A percentile compares a stretch with the other conserved stretches of the same genome.
Evolutionary conservation across 208 protist species (phyloP).

Genomic region (Naegleria lovaniensis): DNA sequence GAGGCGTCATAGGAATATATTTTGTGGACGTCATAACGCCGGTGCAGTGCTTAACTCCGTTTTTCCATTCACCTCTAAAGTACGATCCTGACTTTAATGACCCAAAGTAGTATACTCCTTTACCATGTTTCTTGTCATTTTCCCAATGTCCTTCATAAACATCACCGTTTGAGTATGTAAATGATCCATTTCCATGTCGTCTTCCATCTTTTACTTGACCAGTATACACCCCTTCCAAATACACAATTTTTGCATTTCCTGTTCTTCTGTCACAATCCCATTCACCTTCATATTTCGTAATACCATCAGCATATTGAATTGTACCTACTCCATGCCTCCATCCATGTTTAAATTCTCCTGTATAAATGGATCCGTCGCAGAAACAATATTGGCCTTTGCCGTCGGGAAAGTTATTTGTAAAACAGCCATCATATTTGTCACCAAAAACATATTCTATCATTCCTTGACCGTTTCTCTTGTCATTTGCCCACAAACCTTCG

Average conservation of each 20-base stretch:
- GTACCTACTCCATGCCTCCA: conserved; percentile 53
- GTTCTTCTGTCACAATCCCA: not conserved
- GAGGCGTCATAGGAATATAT: not conserved
- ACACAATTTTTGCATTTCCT: not conserved
- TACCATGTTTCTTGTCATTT: conserved; percentile 67
- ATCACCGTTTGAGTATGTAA: conserved; percentile 59
- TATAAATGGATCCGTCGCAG: conserved; percentile 53
- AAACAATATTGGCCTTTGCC: conserved; percentile 60
- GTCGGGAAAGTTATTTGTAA: conserved; percentile 63
- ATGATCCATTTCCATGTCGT: conserved; percentile 62
- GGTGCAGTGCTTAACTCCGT: not conserved
- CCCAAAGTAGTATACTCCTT: conserved; percentile 57
- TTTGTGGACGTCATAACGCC: not conserved
- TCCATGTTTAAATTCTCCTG: conserved; percentile 22
- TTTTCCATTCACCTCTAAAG: not conserved
- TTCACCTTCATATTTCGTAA: conserved; percentile 2
- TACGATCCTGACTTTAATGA: not conserved
- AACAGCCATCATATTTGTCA: conserved; percentile 59
- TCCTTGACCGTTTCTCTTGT: conserved; percentile 59
- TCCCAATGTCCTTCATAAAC: conserved; percentile 71
- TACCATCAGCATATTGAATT: conserved; percentile 58
- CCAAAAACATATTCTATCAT: conserved; percentile 50
- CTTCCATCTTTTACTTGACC: conserved; percentile 59
- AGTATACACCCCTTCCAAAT: conserved; percentile 44
- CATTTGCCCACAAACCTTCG: conserved; percentile 69